Conservation (phyloP, 805 yeast species). For the Sporopachydermia quercuum region DNA sequence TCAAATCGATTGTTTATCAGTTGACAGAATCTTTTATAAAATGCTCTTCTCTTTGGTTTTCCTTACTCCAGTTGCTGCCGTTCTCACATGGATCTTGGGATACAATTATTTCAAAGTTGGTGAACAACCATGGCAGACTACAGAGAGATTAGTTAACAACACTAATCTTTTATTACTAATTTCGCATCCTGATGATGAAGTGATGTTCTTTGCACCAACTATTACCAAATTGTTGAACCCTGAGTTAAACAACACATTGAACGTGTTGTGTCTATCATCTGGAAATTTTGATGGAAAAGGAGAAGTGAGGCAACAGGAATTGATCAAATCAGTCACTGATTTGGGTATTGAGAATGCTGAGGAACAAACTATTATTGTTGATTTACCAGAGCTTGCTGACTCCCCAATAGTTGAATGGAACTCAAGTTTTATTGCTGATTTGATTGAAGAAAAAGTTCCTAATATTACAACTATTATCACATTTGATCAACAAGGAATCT, state of each 20-base stretch:
- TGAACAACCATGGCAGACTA: neutral
- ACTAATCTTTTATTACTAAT: constrained; percentile 35
- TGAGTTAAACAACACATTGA: constrained; percentile 33
- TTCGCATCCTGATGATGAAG: constrained; percentile 98
- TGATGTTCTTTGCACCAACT: constrained; percentile 90
- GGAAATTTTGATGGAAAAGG: constrained; percentile 78
- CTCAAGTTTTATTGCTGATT: constrained; percentile 20
- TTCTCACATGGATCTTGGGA: neutral
- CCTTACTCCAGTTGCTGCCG: neutral
- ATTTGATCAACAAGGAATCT: constrained; percentile 73
- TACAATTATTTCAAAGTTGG: neutral
- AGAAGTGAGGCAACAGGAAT: constrained; percentile 40
- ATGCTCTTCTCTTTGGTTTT: neutral
- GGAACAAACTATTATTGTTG: constrained; percentile 29
- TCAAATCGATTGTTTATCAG: too few species aligned
- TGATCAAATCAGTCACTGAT: constrained; percentile 35
- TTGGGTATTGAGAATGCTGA: constrained; percentile 30
- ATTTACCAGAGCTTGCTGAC: constrained; percentile 40
- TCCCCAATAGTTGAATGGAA: constrained; percentile 61
- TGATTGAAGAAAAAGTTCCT: constrained; percentile 19
- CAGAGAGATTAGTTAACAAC: neutral
- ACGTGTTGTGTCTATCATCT: constrained; percentile 53
- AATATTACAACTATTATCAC: constrained; percentile 38
- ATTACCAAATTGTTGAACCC: constrained; percentile 36
- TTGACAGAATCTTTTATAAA: too few species aligned